Conservation (phyloP, 306 rosid species). For the Sindora glabra region DNA sequence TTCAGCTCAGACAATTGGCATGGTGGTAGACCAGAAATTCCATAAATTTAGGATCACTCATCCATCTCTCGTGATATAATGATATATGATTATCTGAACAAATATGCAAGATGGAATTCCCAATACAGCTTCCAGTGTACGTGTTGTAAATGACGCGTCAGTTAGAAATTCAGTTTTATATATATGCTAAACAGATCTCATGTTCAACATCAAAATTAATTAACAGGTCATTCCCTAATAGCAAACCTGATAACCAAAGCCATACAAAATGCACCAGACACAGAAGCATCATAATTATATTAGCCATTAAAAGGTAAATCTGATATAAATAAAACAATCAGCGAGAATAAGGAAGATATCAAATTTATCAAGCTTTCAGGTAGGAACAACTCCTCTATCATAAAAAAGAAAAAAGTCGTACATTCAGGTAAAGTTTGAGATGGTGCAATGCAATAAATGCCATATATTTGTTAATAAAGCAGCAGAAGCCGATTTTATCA, state of each 20-base stretch:
- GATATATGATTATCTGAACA: not conserved
- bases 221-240: not conserved
- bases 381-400: too few species aligned
- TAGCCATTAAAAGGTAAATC: not conserved
- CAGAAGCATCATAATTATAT: not conserved
- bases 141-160: too few species aligned
- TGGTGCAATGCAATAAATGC: not conserved
- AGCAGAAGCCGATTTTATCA: not conserved
- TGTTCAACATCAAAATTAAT: not conserved
- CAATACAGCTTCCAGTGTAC: too few species aligned
- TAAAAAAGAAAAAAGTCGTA: too few species aligned
- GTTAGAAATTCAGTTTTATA: too few species aligned
- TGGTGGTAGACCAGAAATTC: not conserved
- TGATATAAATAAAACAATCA: too few species aligned
- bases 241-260: not conserved
- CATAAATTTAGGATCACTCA: slow-evolving; percentile 1
- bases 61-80: not conserved
- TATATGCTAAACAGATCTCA: not conserved
- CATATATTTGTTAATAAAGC: not conserved
- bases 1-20: not conserved
- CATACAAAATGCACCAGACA: not conserved
- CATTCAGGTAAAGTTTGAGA: too few species aligned
- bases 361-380: too few species aligned
- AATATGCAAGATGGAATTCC: too few species aligned
- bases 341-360: too few species aligned